Base-by-base conservation (phyloP, 805 yeast genomes). In the Yarrowia sp. region DNA sequence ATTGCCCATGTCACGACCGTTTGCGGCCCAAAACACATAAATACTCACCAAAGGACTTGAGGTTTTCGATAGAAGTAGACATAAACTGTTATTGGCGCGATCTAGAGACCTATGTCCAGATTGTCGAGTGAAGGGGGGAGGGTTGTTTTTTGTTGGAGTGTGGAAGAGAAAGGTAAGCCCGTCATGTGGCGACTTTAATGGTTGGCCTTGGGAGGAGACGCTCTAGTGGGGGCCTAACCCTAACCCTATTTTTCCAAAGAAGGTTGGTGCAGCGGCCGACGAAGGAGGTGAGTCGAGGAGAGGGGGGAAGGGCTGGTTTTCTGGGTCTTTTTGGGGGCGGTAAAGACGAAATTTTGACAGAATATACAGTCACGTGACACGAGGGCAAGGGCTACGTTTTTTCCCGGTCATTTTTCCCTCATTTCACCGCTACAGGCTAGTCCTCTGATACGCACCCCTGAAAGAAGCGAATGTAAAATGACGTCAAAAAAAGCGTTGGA, bases 41-140 rank as follows among this genome's bases (percentile, higher is more conserved):
- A 52, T 43, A 73, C 78, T 65, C 73, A 76, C 79, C 81, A 77
- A 80, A 80, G 71, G 83, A 73, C 76, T 80, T 81, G 75, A 81
- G 78, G 75, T 80, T 80, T 85, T 94, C 96, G 86, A 94, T 91
- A 82, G 97, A 91, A 83, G 93, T 74, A 76, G 83, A 79, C 82
- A 80, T 80, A 79, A 79, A 79, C 77, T 78, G 69, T 70, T 66
- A 33, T 68, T 69, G 49, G 50, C 40, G 52, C 44, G 46, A 39
- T 46, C 40, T 53, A 52, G 56, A 46, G 47, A 49, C 39, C 17
- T 50, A 40, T 49, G 50, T 47, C 63, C 63, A 49, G 39, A 46
- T 39, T 20, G 33, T 46, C 58, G 44, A 38, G 44, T 14, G 66
- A 36, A 24, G 44, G 44, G 44, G 44, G 43, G 38, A 14, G 15